These are phyloP conservation scores for Hansenula lynferdii DNA, from an alignment of 1,139 yeast species.

Conservation along the genomic window DNA sequence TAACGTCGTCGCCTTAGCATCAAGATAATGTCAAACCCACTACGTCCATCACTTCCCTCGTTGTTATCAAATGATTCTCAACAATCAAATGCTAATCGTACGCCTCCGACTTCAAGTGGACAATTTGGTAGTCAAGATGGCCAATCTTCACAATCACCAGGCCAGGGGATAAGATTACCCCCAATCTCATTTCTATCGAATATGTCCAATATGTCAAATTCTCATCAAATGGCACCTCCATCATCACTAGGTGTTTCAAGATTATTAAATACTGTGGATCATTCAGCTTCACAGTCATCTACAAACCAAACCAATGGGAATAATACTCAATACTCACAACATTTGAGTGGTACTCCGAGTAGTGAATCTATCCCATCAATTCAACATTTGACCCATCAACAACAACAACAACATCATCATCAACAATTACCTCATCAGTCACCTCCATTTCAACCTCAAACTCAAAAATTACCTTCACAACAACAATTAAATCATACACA, in stretches of 20 bases:
- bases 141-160: conserved; percentile 4
- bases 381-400: not conserved
- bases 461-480: not conserved
- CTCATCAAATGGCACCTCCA: conserved; percentile 4
- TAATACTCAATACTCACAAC: not conserved
- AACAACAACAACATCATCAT: not conserved
- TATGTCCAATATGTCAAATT: conserved; percentile 7
- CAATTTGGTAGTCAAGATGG: not conserved
- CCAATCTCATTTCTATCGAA: conserved; percentile 28
- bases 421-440: not conserved
- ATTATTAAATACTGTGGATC: conserved; percentile 1
- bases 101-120: not conserved
- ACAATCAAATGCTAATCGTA: not conserved
- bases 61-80: conserved; percentile 5
- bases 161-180: conserved; percentile 26
- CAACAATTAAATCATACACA: too few species aligned
- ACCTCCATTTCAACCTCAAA: not conserved
- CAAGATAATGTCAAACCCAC: not conserved
- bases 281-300: not conserved
- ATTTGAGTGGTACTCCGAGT: not conserved
- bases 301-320: not conserved
- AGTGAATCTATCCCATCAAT: not conserved
- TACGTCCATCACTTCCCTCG: conserved; percentile 12
- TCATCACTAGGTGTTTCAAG: conserved; percentile 4
- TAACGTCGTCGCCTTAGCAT: not conserved